Evolutionary conservation across 768 basidiomycete species (phyloP).

Genomic region (Thelephora aurantiotincta): DNA sequence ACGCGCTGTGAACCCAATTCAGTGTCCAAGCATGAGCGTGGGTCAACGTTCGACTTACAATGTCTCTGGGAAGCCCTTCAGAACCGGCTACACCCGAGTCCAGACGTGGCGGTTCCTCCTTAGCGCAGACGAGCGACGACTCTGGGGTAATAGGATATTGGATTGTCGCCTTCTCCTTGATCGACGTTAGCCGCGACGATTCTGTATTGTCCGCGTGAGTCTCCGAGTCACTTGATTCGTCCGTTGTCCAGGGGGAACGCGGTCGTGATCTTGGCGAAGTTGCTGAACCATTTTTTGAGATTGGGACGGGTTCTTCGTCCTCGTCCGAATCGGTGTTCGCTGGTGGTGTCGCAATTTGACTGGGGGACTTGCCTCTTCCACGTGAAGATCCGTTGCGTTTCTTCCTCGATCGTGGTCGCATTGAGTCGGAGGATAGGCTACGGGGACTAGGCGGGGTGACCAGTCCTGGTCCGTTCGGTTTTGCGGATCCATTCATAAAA

Average conservation of each 20-base stretch:
- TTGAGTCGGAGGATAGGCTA: constrained; percentile 52
- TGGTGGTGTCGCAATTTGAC: constrained; percentile 2
- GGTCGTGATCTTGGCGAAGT: constrained; percentile 6
- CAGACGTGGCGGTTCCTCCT: constrained; percentile 12
- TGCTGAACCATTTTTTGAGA: constrained; percentile 3
- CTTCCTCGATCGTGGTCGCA: constrained; percentile 12
- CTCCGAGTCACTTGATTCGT: constrained; percentile 15
- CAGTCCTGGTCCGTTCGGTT: constrained; percentile 28
- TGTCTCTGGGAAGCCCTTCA: not conserved
- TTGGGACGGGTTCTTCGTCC: constrained; percentile 2
- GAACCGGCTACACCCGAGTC: constrained; percentile 12
- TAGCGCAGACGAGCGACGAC: constrained; percentile 10
- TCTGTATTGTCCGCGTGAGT: not conserved
- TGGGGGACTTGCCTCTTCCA: constrained; percentile 21
- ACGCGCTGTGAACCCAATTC: constrained; percentile 15
- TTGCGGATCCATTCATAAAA: constrained; percentile 17
- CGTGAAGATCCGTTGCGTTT: constrained; percentile 20
- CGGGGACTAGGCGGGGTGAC: constrained; percentile 70
- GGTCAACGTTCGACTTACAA: not conserved
- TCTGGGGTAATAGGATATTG: constrained; percentile 17
- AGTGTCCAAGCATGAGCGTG: constrained; percentile 3
- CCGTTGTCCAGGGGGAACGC: constrained; percentile 14
- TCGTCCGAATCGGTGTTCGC: constrained; percentile 4
- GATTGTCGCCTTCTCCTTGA: constrained; percentile 8
- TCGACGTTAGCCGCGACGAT: constrained; percentile 3